Evolutionary conservation across 176 grass and related monocot genomes (phyloP).

Genomic region (Alopecurus myosuroides): DNA sequence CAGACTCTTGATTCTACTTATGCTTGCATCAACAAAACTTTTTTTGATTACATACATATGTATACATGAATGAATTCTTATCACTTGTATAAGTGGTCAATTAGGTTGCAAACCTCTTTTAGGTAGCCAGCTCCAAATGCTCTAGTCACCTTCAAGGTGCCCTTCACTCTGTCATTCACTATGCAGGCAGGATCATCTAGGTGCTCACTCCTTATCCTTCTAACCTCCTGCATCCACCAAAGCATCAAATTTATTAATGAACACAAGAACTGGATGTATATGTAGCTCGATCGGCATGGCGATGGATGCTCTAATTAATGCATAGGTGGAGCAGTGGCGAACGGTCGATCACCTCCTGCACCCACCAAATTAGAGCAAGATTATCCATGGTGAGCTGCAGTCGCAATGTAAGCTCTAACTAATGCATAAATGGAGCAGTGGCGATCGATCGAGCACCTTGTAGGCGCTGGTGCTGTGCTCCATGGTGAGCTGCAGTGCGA

Average conservation of each 20-base stretch:
- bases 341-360: slow-evolving; percentile 33
- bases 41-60: background rate
- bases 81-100: background rate
- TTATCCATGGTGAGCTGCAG: no score
- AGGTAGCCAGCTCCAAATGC: slow-evolving; percentile 85
- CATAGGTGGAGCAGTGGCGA: background rate
- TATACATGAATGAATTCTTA: background rate
- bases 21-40: background rate
- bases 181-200: slow-evolving; percentile 60
- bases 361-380: no score
- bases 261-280: background rate
- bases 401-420: background rate
- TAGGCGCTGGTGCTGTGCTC: slow-evolving; percentile 67
- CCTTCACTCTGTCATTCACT: slow-evolving; percentile 63
- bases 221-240: slow-evolving; percentile 43
- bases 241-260: background rate
- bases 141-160: slow-evolving; percentile 71
- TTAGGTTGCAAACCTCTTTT: slow-evolving; percentile 43
- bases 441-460: slow-evolving; percentile 33
- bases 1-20: background rate
- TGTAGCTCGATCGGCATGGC: background rate
- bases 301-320: background rate
- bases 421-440: background rate
- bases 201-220: slow-evolving; percentile 66
- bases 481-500: slow-evolving; percentile 65